Evolutionary conservation across 208 protist species (phyloP).

Genomic region (Acanthamoeba polyphaga): DNA sequence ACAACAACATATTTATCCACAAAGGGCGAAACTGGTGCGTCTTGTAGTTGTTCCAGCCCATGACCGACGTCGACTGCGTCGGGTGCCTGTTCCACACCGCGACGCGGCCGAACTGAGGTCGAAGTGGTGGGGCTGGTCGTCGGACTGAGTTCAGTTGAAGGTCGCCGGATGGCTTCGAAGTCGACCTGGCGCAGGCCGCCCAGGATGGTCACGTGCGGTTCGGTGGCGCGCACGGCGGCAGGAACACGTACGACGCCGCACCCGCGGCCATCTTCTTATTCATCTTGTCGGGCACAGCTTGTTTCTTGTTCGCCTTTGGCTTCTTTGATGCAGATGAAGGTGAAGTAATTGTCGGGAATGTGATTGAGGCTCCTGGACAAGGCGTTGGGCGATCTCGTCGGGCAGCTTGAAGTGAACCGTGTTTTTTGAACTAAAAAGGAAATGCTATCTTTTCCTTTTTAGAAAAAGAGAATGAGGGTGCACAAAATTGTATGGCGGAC

Average conservation of each 20-base stretch:
- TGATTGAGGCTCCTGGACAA: background rate
- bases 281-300: background rate
- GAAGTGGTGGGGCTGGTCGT: background rate
- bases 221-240: constrained; percentile 8
- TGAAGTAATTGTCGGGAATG: constrained; percentile 24
- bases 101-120: constrained; percentile 23
- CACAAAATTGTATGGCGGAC: too few species aligned
- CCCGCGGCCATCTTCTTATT: background rate
- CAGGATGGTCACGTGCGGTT: constrained; percentile 40
- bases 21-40: background rate
- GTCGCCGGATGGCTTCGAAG: constrained; percentile 18
- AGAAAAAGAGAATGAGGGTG: too few species aligned
- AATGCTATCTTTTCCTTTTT: too few species aligned
- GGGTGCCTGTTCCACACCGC: constrained; percentile 51
- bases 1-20: background rate
- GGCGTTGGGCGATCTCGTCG: background rate
- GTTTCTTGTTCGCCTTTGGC: background rate
- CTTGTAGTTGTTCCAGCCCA: constrained; percentile 5
- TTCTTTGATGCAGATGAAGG: background rate
- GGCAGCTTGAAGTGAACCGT: constrained; percentile 36
- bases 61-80: background rate
- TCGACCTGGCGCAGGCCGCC: constrained; percentile 23
- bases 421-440: too few species aligned
- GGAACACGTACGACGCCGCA: background rate
- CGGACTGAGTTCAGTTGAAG: background rate